These are phyloP conservation scores for Aspergillus baeticus DNA, from an alignment of 495 filamentous ascomycete genomes.

Conservation along the genomic window DNA sequence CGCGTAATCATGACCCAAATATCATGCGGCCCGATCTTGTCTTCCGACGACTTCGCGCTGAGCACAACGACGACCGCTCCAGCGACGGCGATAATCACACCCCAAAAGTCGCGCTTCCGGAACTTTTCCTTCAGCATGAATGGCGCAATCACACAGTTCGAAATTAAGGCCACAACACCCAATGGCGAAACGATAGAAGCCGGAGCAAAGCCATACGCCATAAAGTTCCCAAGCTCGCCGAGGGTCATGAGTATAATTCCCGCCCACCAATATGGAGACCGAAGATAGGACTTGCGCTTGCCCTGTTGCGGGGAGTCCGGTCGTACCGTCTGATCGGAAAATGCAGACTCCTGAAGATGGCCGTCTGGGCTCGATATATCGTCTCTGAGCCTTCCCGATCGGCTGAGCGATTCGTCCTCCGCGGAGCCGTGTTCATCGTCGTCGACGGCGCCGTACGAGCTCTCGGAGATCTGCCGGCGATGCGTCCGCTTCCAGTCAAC, in stretches of 20 bases:
- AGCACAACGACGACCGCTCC: slow-evolving; percentile 93
- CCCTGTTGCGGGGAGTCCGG: slow-evolving; percentile 27
- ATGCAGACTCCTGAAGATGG: slow-evolving; percentile 29
- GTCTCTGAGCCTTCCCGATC: slow-evolving; percentile 7
- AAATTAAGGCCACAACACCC: slow-evolving; percentile 90
- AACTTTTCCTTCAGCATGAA: slow-evolving; percentile 88
- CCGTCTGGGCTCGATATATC: slow-evolving; percentile 20
- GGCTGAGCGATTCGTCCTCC: slow-evolving; percentile 23
- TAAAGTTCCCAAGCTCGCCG: slow-evolving; percentile 94
- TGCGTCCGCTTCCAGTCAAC: slow-evolving; percentile 28
- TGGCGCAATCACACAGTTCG: slow-evolving; percentile 94
- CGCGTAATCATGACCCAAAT: slow-evolving; percentile 87
- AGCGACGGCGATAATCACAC: slow-evolving; percentile 77
- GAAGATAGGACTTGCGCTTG: slow-evolving; percentile 66
- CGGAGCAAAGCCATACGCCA: slow-evolving; percentile 97
- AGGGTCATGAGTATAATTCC: slow-evolving; percentile 87
- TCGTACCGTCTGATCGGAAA: slow-evolving; percentile 41
- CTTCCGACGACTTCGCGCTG: slow-evolving; percentile 86
- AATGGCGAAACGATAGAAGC: slow-evolving; percentile 97
- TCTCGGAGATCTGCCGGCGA: slow-evolving; percentile 15
- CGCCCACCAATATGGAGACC: slow-evolving; percentile 93
- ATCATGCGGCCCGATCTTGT: slow-evolving; percentile 84
- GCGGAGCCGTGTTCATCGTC: slow-evolving; percentile 29
- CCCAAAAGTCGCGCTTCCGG: slow-evolving; percentile 80
- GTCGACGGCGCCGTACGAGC: slow-evolving; percentile 37